These are phyloP conservation scores for Gardenia jasminoides DNA, from an alignment of 257 asterid genomes.

Conservation along the genomic window DNA sequence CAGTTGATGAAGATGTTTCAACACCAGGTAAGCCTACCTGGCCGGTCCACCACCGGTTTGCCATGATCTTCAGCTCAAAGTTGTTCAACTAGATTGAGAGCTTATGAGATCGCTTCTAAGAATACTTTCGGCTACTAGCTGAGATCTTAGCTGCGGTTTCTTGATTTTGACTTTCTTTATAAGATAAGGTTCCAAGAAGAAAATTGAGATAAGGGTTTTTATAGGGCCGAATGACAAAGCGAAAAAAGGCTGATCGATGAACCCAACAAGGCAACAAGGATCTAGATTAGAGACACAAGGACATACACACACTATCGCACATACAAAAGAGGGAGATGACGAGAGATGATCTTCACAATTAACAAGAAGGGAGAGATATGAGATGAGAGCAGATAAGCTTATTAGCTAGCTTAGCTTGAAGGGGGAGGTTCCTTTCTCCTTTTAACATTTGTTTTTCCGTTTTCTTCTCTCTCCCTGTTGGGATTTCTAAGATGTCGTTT, in stretches of 20 bases:
- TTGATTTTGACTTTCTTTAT: conserved; percentile 4
- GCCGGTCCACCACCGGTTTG: conserved; percentile 68
- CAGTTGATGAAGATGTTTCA: conserved; percentile 37
- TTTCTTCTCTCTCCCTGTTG: conserved; percentile 7
- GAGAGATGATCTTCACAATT: not conserved
- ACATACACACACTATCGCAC: conserved; percentile 7
- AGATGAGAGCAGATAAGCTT: not conserved
- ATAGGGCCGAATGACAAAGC: not conserved
- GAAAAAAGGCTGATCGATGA: conserved; percentile 15
- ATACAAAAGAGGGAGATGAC: not conserved
- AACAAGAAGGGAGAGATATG: not conserved
- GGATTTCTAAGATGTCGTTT: conserved; percentile 21
- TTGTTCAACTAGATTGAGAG: not conserved
- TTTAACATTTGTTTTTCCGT: not conserved
- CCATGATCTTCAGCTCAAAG: conserved; percentile 24
- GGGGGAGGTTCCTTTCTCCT: not conserved
- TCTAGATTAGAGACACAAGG: conserved; percentile 8
- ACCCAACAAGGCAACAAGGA: conserved; percentile 27
- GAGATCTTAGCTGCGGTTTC: not conserved
- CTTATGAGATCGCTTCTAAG: not conserved
- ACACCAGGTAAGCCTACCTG: conserved; percentile 48
- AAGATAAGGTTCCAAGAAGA: conserved; percentile 8
- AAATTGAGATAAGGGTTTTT: conserved; percentile 10
- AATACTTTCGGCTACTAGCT: not conserved
- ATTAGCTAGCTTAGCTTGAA: not conserved